These are phyloP conservation scores for Arthonia radiata DNA, from an alignment of 495 filamentous ascomycete species.

Conservation along the genomic window DNA sequence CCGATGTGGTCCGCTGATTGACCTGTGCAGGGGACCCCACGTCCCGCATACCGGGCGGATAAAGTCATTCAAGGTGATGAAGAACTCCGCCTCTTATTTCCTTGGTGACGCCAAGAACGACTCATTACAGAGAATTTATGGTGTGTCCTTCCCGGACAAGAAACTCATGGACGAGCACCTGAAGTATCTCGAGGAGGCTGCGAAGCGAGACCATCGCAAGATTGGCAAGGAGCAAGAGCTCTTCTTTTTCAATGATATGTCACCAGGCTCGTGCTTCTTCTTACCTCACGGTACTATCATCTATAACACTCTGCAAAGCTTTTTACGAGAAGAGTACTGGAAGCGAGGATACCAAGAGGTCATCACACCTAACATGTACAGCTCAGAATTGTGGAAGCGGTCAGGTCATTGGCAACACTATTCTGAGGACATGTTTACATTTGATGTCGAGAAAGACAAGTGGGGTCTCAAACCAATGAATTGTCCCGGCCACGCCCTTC, in stretches of 20 bases:
- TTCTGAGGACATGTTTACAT: slow-evolving; percentile 87
- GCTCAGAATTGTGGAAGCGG: slow-evolving; percentile 69
- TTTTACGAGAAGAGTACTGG: slow-evolving; percentile 72
- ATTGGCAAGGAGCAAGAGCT: slow-evolving; percentile 88
- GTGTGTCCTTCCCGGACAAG: slow-evolving; percentile 93
- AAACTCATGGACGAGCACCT: slow-evolving; percentile 73
- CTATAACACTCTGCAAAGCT: slow-evolving; percentile 61
- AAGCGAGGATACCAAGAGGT: slow-evolving; percentile 88
- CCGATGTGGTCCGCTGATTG: slow-evolving; percentile 56
- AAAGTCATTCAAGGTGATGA: slow-evolving; percentile 81
- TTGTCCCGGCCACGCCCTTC: slow-evolving; percentile 66
- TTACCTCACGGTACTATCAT: slow-evolving; percentile 81
- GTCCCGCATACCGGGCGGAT: slow-evolving; percentile 82
- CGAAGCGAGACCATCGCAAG: slow-evolving; percentile 77
- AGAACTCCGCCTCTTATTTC: slow-evolving; percentile 93
- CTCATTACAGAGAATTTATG: slow-evolving; percentile 84
- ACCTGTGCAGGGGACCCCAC: slow-evolving; percentile 60
- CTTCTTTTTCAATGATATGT: slow-evolving; percentile 84
- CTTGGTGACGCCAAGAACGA: slow-evolving; percentile 82
- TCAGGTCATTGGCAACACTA: slow-evolving; percentile 93
- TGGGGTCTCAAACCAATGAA: slow-evolving; percentile 94
- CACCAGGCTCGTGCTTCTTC: slow-evolving; percentile 81
- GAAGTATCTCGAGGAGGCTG: slow-evolving; percentile 84
- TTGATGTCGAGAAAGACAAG: slow-evolving; percentile 73
- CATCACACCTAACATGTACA: slow-evolving; percentile 89